Base-by-base conservation (phyloP, 169 alveolate species). In the Amoebophrya sp. region DNA sequence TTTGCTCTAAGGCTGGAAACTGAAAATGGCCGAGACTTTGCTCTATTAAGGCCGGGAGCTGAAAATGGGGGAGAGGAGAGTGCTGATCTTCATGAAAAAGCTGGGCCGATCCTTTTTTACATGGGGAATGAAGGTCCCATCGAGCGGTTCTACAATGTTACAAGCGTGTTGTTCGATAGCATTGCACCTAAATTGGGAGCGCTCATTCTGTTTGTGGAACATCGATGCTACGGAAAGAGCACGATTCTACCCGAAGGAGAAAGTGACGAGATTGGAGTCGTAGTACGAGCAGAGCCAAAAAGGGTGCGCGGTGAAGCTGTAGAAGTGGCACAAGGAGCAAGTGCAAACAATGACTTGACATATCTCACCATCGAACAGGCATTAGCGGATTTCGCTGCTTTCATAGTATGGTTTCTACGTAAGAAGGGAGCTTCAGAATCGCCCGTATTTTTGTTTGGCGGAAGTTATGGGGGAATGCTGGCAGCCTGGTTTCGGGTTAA, bases 401-500 rank as follows among this genome's bases (percentile, higher is more conserved):
- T 65, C n/a, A 29, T 65, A 1, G 36, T 65, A 36, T 6, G 18
- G 10, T 65, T 65, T 36, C 83, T 26, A 6, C 3, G n/a, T 1
- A 65, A 65, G 12, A 26, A 36, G 2, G 26, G n/a, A 1, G 83
- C 83, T 29, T 29, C 2, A 26, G 83, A 36, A 6, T 6, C 39
- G 3, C 33, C 83, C 36, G 83, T 65, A 26, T 65, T 65, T 65
- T 6, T 65, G 83, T 65, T 65, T 26, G 83, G 83, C 12, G 83
- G 83, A 29, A 65, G 83, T 36, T 65, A 65, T 26, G 83, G 83
- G 36, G 83, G 83, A 6, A 65, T 65, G 83, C 83, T 65, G 2
- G 83, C 83, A 1, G 83, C 39, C 83, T 65, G 83, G 83, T 65
- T 65, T 26, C 83, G 83, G 38, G 83, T 65, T 10, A 65, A 65